A percentile compares a stretch with the other conserved stretches of the same genome.
Conservation (phyloP, 1,139 yeast genomes). For the Taphrina pruni region DNA sequence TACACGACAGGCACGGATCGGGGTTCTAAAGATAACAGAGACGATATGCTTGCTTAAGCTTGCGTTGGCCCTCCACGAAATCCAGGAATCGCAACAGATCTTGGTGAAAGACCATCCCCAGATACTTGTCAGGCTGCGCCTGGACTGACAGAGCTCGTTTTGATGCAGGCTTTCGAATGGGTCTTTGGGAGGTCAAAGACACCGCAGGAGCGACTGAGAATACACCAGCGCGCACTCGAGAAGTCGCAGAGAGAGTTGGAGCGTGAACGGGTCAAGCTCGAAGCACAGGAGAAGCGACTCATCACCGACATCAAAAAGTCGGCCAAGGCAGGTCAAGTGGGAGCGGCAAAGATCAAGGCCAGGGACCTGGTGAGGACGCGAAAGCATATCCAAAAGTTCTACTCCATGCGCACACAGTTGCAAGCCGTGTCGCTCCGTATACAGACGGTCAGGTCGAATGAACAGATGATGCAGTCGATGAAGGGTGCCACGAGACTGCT, state of each 20-base stretch:
- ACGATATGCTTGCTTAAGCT: too few relatives aligned
- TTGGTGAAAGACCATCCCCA: neutral
- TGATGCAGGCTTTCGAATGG: constrained; percentile 82
- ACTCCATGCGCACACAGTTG: constrained; percentile 90
- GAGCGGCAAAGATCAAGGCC: constrained; percentile 92
- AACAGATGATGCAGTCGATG: constrained; percentile 95
- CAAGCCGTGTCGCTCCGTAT: constrained; percentile 92
- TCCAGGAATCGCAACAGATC: too few relatives aligned
- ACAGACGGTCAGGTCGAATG: constrained; percentile 85
- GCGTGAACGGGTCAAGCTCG: constrained; percentile 82
- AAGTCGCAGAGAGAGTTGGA: constrained; percentile 91
- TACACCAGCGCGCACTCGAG: constrained; percentile 90
- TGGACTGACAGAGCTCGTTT: neutral
- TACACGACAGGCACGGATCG: too few relatives aligned
- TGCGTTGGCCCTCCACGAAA: too few relatives aligned
- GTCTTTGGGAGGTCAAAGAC: constrained; percentile 91
- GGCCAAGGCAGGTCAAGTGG: constrained; percentile 86
- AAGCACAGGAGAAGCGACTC: constrained; percentile 87
- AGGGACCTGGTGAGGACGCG: constrained; percentile 91
- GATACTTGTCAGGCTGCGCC: constrained; percentile 2
- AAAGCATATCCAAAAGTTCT: constrained; percentile 75
- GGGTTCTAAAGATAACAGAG: too few relatives aligned
- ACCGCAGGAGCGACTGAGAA: constrained; percentile 88
- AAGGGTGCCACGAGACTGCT: constrained; percentile 85
- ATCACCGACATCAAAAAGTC: constrained; percentile 84